Conservation (phyloP, 257 asterid genomes). For the Sherardia arvensis region DNA sequence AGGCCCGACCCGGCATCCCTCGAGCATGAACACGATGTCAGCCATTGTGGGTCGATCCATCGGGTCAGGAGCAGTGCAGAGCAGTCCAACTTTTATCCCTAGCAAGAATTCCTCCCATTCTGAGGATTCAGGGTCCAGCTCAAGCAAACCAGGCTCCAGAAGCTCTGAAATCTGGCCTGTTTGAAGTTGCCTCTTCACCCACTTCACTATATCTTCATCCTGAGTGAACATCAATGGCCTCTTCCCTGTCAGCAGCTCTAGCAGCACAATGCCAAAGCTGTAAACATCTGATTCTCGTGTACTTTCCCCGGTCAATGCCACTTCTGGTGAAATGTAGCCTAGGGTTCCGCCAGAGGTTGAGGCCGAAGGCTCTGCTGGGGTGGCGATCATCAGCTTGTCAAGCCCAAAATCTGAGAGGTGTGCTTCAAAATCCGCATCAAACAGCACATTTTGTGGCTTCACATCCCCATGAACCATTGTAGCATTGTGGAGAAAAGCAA, state of each 20-base stretch:
- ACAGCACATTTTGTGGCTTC: conserved; percentile 59
- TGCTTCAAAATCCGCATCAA: conserved; percentile 75
- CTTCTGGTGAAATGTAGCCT: conserved; percentile 59
- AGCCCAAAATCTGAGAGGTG: conserved; percentile 63
- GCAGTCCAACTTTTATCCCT: conserved; percentile 69
- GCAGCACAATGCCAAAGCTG: conserved; percentile 60
- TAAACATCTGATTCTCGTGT: conserved; percentile 51
- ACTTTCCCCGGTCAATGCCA: conserved; percentile 30
- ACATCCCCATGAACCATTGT: conserved; percentile 55
- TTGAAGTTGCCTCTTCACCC: conserved; percentile 66
- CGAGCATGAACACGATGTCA: conserved; percentile 69
- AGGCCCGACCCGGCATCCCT: conserved; percentile 67
- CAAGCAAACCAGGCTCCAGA: conserved; percentile 64
- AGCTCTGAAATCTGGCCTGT: conserved; percentile 64
- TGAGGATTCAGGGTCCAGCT: conserved; percentile 68
- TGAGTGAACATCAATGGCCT: conserved; percentile 61
- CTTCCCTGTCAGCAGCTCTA: conserved; percentile 62
- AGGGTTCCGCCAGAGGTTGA: conserved; percentile 49
- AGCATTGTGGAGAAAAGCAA: conserved; percentile 50
- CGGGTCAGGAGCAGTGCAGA: conserved; percentile 67
- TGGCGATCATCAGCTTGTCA: conserved; percentile 34
- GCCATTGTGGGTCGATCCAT: conserved; percentile 60
- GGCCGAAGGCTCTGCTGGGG: conserved; percentile 36
- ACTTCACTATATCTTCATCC: conserved; percentile 62
- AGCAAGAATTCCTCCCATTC: conserved; percentile 80